Base-by-base conservation (phyloP, 257 asterid species). In the Cruciata laevipes region DNA sequence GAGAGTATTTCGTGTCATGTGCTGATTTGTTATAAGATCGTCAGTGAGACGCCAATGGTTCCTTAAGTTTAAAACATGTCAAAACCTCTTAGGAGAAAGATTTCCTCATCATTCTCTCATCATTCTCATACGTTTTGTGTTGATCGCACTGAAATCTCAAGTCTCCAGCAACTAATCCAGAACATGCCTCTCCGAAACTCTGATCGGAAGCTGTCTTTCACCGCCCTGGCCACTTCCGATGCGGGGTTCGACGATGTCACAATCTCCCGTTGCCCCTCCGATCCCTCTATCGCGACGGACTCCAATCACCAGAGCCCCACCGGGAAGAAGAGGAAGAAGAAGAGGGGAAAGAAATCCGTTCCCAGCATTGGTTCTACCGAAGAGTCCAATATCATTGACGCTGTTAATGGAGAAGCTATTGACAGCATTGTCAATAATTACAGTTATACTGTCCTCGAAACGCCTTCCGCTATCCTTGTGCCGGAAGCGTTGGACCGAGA, bases 131-230 rank as follows among this genome's bases (percentile, higher is more conserved):
- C 12, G 21, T 38, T 63, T 63, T 20, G 8, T 64, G 14, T 9
- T 31, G 18, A 31, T 14, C 21, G 20, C 55, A 18, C 60, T 18
- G 14, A 49, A 17, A 8, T 31, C 65, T 59, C 7, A 24, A 4
- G 21, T 27, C 4, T 65, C 40, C 13, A 60, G 1, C n/a, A 63
- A 12, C 10, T 25, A 10, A 2, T 11, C 67, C 30, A 7, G 8
- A 57, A 17, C 66, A 87, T 89, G 95, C 87, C 85, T 44, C 57
- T 78, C 79, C 77, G 84, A 79, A 81, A 88, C 73, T 66, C 81
- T 72, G 85, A 74, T 56, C 88, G 91, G 2, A 83, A 83, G 69
- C 80, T 86, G 12, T 80, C 93, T 8, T 92, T 89, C 85, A 85
- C 80, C 65, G 47, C 88, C 74, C 87, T 89, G 30, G 72, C 83